Conservation (phyloP, 2,329 filamentous ascomycete genomes). For the Corinectria fuckeliana region DNA sequence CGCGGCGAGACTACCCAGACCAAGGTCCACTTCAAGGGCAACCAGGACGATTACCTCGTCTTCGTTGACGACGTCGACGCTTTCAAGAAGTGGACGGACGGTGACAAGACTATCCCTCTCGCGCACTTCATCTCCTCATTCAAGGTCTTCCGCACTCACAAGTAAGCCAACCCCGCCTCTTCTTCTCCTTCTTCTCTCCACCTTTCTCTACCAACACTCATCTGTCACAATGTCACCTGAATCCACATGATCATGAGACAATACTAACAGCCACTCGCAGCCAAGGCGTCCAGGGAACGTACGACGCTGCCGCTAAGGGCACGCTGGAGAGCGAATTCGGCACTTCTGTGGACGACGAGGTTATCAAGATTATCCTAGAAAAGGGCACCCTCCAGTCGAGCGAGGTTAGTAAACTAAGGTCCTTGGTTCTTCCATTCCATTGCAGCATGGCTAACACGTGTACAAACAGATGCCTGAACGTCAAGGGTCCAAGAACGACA, state of each 20-base stretch:
- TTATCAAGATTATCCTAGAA: constrained; percentile 81
- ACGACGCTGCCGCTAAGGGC: constrained; percentile 77
- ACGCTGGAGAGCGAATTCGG: constrained; percentile 87
- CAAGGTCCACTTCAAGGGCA: constrained; percentile 88
- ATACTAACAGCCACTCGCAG: constrained; percentile 51
- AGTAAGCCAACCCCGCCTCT: constrained; percentile 63
- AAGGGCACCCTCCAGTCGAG: constrained; percentile 72
- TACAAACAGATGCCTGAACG: constrained; percentile 56
- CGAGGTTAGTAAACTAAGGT: constrained; percentile 50
- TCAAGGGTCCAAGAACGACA: constrained; percentile 61
- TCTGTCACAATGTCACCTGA: background rate
- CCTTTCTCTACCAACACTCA: background rate
- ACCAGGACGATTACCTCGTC: constrained; percentile 63
- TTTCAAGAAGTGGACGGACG: constrained; percentile 78
- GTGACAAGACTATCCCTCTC: constrained; percentile 78
- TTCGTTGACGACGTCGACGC: constrained; percentile 66
- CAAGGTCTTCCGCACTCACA: constrained; percentile 89
- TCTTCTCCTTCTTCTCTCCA: background rate
- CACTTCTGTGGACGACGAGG: constrained; percentile 78
- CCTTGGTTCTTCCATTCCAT: background rate
- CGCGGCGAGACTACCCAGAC: constrained; percentile 72
- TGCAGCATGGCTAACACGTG: constrained; percentile 4
- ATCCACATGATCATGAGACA: background rate
- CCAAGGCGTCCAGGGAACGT: constrained; percentile 83
- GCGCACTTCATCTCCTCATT: constrained; percentile 86